Evolutionary conservation across 768 basidiomycete genomes (phyloP), one percentile per base, ranked within the genome.

Genomic region (Kondoa malvinella): DNA sequence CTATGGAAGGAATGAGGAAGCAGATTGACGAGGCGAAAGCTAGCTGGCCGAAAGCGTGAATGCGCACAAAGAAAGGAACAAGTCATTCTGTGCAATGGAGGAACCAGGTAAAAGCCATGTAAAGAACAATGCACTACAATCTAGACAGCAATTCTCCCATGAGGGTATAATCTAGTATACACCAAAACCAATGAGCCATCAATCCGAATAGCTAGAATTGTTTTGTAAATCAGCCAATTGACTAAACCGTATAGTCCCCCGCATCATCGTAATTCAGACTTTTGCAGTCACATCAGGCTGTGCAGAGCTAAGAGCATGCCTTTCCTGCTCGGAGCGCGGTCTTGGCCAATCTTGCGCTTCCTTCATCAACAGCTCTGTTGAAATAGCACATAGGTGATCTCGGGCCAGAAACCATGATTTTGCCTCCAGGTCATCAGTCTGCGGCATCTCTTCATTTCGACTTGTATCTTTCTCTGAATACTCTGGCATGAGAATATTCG

Each of bases 1-100:
- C 92, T 61, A 95, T 96, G 64, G 73, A 81, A 57, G 75, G 80
- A 4, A 78, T 96, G 50, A 90, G 88, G 77, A 79, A 82, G 34
- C 81, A 82, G 26, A 85, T 94, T 34, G 81, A 85, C 70, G 77
- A 81, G 26, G 88, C 85, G 25, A 71, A 64, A 63, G 3, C 21
- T 2, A 57, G 4, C 2, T 74, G 73, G 73, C 34, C 69, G 15
- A 33, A 34, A 17, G 8, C 29, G 8, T 63, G 30, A 31, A 56
- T 29, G 15, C 50, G 33, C 34, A 33, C 64, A n/a, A n/a, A n/a
- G n/a, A n/a, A n/a, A n/a, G n/a, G n/a, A n/a, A n/a, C n/a, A n/a
- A 14, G 14, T 17, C 30, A 34, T 32, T 12, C 30, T 21, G 15
- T 12, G 59, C 12, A n/a, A 15, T 12, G n/a, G 59, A 26, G n/a